Evolutionary conservation across 371 early-diverging fungal genomes (phyloP), one percentile per base, ranked within the genome.

Genomic region (Conidiobolus incongruus): DNA sequence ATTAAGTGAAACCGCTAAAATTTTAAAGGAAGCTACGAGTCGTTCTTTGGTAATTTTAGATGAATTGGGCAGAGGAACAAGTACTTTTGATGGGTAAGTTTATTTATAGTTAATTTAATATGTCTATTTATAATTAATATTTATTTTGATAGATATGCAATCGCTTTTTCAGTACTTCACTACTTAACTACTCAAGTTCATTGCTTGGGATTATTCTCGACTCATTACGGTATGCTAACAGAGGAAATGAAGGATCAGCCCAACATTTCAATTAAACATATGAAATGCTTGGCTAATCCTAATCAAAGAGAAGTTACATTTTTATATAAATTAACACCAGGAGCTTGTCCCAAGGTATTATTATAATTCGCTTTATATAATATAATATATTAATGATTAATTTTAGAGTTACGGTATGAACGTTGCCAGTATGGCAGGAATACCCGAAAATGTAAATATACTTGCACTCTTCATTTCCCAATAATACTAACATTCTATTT

Each of bases 51-150:
- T 99, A 16, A 93, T 99, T 42, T 64, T 99, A 46, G 99, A 99
- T 64, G 99, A 99, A 62, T 70, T 99, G 19, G 99, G 99, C 36
- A 75, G 99, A 45, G 99, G 99, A 11, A 99, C 99, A 0, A 77
- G 80, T 36, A 98, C 99, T 0, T 86, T 78, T 64, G 99, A 99
- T 60, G 99, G 99, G 11, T 61, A 53, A 20, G 21, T 33, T 20
- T 19, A 16, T 3, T 15, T 42, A 26, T 30, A 51, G 61, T 34
- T 52, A 54, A 30, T 21, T 39, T 20, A 26, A 62, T 46, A 68
- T 65, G 23, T 59, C 13, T 19, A 22, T 19, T 20, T 13, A 10
- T 26, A 26, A 26, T 8, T 26, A 26, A 26, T 8, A 26, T 4
- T 8, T 26, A 13, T 13, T n/a, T 21, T 3, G 4, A 8, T 43